Conservation (phyloP, 441 rosid genomes). For the Corymbia calophylla region DNA sequence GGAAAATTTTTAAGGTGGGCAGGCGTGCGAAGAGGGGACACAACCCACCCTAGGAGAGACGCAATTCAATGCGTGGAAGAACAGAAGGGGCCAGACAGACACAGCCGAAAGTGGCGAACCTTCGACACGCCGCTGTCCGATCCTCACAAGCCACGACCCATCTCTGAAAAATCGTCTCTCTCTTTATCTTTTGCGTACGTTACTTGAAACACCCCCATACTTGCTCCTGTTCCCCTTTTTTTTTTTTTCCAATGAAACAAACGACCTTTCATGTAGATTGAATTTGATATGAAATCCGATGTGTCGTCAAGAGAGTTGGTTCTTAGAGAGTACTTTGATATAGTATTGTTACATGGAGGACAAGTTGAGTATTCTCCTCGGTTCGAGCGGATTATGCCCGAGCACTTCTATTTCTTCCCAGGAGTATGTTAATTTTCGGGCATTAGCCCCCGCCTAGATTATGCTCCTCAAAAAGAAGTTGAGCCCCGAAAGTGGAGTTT, state of each 20-base stretch:
- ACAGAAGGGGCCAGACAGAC: neutral
- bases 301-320: neutral
- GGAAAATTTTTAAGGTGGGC: neutral
- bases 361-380: rapidly evolving
- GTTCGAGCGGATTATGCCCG: neutral
- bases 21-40: neutral
- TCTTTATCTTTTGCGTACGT: neutral
- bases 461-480: neutral
- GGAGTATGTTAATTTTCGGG: neutral
- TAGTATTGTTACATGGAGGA: too few relatives aligned
- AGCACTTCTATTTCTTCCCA: neutral
- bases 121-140: constrained; percentile 1
- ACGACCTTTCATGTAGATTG: rapidly evolving
- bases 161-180: neutral
- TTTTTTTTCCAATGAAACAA: neutral
- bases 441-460: neutral
- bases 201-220: neutral
- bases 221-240: neutral
- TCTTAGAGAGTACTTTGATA: neutral
- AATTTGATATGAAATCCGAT: neutral
- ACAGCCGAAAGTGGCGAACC: neutral
- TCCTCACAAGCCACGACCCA: neutral
- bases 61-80: neutral
- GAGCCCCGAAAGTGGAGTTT: neutral
- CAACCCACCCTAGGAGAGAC: neutral